These are phyloP conservation scores for Schwanniomyces pseudopolymorphus DNA, from an alignment of 805 yeast genomes.

Conservation along the genomic window DNA sequence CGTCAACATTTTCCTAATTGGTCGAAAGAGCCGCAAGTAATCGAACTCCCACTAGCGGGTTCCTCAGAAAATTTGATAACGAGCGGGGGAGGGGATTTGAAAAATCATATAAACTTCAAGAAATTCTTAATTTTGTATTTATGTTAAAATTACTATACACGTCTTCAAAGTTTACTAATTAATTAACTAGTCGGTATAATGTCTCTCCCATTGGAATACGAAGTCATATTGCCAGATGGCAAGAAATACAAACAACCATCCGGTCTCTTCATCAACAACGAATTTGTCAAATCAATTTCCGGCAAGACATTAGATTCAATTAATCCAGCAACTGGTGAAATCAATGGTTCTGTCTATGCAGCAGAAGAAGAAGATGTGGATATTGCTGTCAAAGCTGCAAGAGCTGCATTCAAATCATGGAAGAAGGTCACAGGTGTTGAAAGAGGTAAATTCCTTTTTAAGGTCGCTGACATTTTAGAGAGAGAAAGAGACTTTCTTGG, in stretches of 20 bases:
- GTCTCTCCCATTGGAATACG: slow-evolving; percentile 38
- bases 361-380: slow-evolving; percentile 45
- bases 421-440: slow-evolving; percentile 44
- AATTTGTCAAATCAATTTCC: slow-evolving; percentile 36
- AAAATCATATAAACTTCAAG: too few relatives aligned
- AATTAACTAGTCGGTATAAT: slow-evolving; percentile 10
- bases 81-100: not conserved
- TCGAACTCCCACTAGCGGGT: not conserved
- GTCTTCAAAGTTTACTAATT: not conserved
- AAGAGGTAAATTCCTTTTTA: slow-evolving; percentile 35
- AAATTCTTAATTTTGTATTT: too few relatives aligned
- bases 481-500: slow-evolving; percentile 33
- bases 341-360: slow-evolving; percentile 40
- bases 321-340: slow-evolving; percentile 44
- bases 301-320: slow-evolving; percentile 40
- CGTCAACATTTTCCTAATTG: not conserved
- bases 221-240: slow-evolving; percentile 51
- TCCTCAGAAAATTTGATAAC: not conserved
- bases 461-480: slow-evolving; percentile 36
- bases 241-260: slow-evolving; percentile 51
- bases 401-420: slow-evolving; percentile 45
- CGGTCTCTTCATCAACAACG: slow-evolving; percentile 56
- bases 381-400: slow-evolving; percentile 39
- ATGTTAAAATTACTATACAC: too few relatives aligned
- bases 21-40: not conserved